These are phyloP conservation scores for Diaporthe sp. DNA, from an alignment of 2,329 filamentous ascomycete species.

Conservation along the genomic window DNA sequence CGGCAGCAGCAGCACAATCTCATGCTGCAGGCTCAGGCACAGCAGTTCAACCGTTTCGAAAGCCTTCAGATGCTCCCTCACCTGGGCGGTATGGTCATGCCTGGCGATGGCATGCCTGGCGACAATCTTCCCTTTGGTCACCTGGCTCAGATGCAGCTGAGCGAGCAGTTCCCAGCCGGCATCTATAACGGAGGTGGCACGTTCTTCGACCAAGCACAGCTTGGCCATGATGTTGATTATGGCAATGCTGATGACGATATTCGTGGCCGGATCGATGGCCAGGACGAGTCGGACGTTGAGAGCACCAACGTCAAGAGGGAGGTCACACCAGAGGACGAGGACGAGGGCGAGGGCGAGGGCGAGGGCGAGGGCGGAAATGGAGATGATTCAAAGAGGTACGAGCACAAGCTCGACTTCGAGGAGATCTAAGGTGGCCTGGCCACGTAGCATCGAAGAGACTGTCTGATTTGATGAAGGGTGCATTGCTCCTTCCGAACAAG, in stretches of 20 bases:
- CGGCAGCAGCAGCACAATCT: constrained; percentile 1
- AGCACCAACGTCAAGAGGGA: not conserved
- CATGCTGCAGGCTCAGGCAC: not conserved
- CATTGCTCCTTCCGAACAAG: not conserved
- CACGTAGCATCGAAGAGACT: not conserved
- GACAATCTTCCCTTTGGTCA: not conserved
- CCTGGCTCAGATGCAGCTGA: not conserved
- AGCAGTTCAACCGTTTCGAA: not conserved
- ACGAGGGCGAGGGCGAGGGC: not conserved
- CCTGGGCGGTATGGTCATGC: not conserved
- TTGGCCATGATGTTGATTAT: not conserved
- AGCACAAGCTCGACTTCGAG: constrained; percentile 5
- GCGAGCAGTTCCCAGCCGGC: constrained; percentile 10
- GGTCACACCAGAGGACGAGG: not conserved
- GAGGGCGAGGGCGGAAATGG: not conserved
- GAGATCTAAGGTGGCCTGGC: not conserved
- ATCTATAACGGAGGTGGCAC: not conserved
- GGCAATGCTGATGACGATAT: not conserved
- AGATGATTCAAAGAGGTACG: constrained; percentile 1
- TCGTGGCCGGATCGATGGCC: not conserved
- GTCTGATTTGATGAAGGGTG: not conserved
- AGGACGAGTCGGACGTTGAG: not conserved
- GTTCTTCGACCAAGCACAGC: not conserved
- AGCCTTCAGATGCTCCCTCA: not conserved
- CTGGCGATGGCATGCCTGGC: not conserved